Evolutionary conservation across 805 yeast genomes (phyloP).

Genomic region (Candida ulmi): DNA sequence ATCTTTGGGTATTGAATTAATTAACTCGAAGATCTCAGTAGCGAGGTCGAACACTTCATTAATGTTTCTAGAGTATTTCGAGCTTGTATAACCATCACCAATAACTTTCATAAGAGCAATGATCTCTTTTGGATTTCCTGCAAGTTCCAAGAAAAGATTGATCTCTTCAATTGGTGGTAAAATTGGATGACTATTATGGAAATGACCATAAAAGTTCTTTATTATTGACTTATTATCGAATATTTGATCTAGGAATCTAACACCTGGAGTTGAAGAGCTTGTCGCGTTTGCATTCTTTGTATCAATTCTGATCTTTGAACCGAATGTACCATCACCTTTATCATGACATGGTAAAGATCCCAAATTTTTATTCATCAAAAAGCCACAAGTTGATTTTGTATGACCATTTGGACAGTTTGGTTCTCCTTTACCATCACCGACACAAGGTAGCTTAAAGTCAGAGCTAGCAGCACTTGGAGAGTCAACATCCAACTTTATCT

Average conservation of each 20-base stretch:
- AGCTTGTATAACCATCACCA: slow-evolving; percentile 40
- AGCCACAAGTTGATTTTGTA: slow-evolving; percentile 14
- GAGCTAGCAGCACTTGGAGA: neutral
- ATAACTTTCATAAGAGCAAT: slow-evolving; percentile 41
- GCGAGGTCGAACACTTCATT: slow-evolving; percentile 35
- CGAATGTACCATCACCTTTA: neutral
- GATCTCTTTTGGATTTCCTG: slow-evolving; percentile 35
- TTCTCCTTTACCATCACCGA: slow-evolving; percentile 5
- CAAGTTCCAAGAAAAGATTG: slow-evolving; percentile 24
- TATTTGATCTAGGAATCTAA: slow-evolving; percentile 3
- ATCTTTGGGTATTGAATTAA: slow-evolving; percentile 29
- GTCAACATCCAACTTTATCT: slow-evolving; percentile 3
- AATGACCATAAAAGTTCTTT: slow-evolving; percentile 28
- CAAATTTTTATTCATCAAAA: slow-evolving; percentile 11
- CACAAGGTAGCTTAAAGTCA: slow-evolving; percentile 15
- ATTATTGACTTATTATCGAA: slow-evolving; percentile 20
- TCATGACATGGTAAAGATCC: slow-evolving; percentile 17
- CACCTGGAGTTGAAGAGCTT: too few species aligned
- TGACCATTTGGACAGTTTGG: slow-evolving; percentile 22
- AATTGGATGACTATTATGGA: slow-evolving; percentile 42
- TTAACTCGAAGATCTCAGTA: slow-evolving; percentile 25
- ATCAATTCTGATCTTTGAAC: slow-evolving; percentile 5
- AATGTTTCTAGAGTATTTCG: slow-evolving; percentile 31
- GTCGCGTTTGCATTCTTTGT: slow-evolving; percentile 4
- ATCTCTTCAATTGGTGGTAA: slow-evolving; percentile 36